Base-by-base conservation (phyloP, 139 green algal genomes). In the Chlamydomonas asymmetrica region DNA sequence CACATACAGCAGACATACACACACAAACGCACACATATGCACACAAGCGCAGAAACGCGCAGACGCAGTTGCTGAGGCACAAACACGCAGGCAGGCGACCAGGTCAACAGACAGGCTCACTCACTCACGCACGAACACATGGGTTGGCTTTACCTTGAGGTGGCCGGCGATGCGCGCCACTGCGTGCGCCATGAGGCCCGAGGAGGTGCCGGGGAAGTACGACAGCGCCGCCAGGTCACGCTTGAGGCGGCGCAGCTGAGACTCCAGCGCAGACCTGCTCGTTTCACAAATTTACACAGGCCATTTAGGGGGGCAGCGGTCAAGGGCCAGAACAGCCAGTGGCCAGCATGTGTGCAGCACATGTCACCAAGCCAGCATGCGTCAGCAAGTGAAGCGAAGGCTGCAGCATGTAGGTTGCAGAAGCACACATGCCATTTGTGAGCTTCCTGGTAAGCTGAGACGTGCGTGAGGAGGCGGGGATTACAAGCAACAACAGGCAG, bases 161-260 rank as follows among this genome's bases (percentile, higher is more conserved):
- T n/a, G 16, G 27, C 56, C 57, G 20, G 70, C 57, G 31, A 76
- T 29, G 7, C 70, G 29, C 54, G 70, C 70, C 70, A 76, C 70
- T 40, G 57, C 56, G 56, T 68, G 56, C 39, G 70, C 57, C 54
- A 76, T 7, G 3, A 60, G n/a, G 13, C 70, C 70, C 39, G 40
- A 22, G 25, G 31, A 29, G 23, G 25, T 22, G 22, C 3, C 40
- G 0, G 70, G 70, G 56, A 76, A 40, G 37, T 59, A 22, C 29
- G 37, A 56, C 23, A 76, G 70, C 35, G 70, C 70, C 9, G 40
- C 43, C 70, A 76, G 39, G 54, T 76, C 70, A 40, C n/a, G 0
- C 22, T 57, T 56, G 40, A 76, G 70, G 37, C 40, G 40, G 8
- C 70, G 56, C 29, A 76, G 60, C 56, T 67, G 41, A 2, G 38